Evolutionary conservation across 768 basidiomycete genomes (phyloP).

Genomic region (Pisolithus orientalis): DNA sequence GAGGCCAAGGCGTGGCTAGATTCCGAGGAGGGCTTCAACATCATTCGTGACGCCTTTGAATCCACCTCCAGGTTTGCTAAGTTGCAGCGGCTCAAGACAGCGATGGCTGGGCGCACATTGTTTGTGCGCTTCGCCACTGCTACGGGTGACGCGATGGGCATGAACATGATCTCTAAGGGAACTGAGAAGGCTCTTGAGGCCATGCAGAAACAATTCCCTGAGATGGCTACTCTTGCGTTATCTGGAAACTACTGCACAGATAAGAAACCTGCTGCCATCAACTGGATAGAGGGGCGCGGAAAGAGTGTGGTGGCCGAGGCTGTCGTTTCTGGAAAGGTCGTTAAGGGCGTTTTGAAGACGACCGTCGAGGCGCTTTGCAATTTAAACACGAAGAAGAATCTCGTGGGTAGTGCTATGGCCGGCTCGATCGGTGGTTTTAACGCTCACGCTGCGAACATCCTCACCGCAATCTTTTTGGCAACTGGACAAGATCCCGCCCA

Average conservation of each 20-base stretch:
- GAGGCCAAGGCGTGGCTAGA: slow-evolving; percentile 86
- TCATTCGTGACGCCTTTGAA: slow-evolving; percentile 86
- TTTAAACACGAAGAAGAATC: slow-evolving; percentile 94
- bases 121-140: slow-evolving; percentile 91
- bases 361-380: slow-evolving; percentile 86
- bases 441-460: slow-evolving; percentile 95
- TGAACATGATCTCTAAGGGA: slow-evolving; percentile 99
- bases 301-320: slow-evolving; percentile 98
- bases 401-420: slow-evolving; percentile 97
- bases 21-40: slow-evolving; percentile 67
- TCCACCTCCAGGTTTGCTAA: slow-evolving; percentile 90
- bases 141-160: slow-evolving; percentile 99
- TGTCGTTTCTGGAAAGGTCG: slow-evolving; percentile 80
- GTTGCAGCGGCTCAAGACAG: slow-evolving; percentile 78
- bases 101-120: slow-evolving; percentile 87
- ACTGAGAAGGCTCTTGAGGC: slow-evolving; percentile 90
- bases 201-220: slow-evolving; percentile 77
- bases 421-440: slow-evolving; percentile 98
- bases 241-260: slow-evolving; percentile 99
- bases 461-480: slow-evolving; percentile 92
- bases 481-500: slow-evolving; percentile 99
- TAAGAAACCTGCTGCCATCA: slow-evolving; percentile 99
- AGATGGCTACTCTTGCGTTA: slow-evolving; percentile 85
- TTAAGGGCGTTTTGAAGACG: slow-evolving; percentile 91
- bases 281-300: slow-evolving; percentile 98